Evolutionary conservation across 768 basidiomycete species (phyloP), one percentile per base, ranked within the genome.

Genomic region (Lentinula edodes): DNA sequence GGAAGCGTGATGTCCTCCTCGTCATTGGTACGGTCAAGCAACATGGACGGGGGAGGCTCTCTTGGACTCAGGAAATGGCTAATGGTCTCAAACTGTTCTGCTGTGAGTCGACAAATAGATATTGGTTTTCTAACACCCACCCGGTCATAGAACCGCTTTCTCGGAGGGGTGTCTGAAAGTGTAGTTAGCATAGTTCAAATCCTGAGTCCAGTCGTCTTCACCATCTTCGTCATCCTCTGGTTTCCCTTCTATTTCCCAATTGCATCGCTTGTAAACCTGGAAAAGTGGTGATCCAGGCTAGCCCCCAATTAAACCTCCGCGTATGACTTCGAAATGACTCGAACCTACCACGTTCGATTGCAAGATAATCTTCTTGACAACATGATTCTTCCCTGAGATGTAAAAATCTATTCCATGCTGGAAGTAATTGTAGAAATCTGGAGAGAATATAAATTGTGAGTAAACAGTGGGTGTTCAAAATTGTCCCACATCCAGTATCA

Each of bases 391-490:
- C 52, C 83, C 88, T 23, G 86, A 89, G 16, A 97, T 80, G 34
- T 95, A 80, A 64, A 95, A 91, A 70, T 97, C 94, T 18, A 97
- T 74, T 1, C 94, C 94, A 67, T 93, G 86, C 66, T 94, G 90
- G 66, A 95, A 93, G 69, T 97, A 97, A 68, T 95, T 96, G 73
- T 91, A 93, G 70, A 94, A 93, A 72, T 93, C 91, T 93, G 54
- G 52, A n/a, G 42, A 61, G 55, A 62, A 51, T 61, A 41, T 61
- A 20, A 58, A 43, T 32, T 43, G 3, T 16, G 20, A 48, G 15
- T 20, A 28, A 43, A 52, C 20, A 23, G 35, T 23, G 38, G 7
- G 20, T 15, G 15, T n/a, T 23, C 32, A 28, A 60, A 48, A n/a
- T 34, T 58, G 63, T 60, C 77, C 62, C 65, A 81, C 85, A 83